Conservation (phyloP, 2,329 filamentous ascomycete species). For the Parascedosporium putredinis region DNA sequence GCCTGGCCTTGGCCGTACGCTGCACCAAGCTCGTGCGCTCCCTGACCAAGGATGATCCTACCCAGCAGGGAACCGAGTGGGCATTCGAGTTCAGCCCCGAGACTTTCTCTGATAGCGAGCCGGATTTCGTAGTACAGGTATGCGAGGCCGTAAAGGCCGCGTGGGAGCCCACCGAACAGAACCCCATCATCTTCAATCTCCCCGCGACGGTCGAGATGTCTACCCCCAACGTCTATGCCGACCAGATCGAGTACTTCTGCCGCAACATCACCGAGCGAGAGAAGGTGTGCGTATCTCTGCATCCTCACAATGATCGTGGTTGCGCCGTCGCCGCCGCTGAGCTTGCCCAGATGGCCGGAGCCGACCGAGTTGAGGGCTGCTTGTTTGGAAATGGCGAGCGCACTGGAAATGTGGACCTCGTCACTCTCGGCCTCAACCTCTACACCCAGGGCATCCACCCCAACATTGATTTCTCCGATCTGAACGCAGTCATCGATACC, state of each 20-base stretch:
- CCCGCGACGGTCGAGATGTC: constrained; percentile 93
- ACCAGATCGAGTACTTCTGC: constrained; percentile 95
- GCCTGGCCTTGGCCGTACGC: constrained; percentile 67
- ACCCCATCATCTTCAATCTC: constrained; percentile 90
- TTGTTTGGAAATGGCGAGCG: constrained; percentile 92
- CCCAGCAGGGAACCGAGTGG: constrained; percentile 53
- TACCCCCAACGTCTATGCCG: constrained; percentile 91
- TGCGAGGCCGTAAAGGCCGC: constrained; percentile 91
- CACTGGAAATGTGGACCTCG: constrained; percentile 90
- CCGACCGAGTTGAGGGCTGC: constrained; percentile 87
- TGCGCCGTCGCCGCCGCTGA: constrained; percentile 85
- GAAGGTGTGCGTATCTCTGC: constrained; percentile 78
- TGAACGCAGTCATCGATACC: constrained; percentile 73
- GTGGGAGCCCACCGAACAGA: constrained; percentile 68
- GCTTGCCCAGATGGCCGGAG: constrained; percentile 91
- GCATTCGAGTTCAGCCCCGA: constrained; percentile 77
- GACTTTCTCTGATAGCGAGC: constrained; percentile 80
- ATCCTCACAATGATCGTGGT: constrained; percentile 84
- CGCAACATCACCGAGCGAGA: constrained; percentile 72
- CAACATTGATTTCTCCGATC: constrained; percentile 82
- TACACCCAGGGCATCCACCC: constrained; percentile 88
- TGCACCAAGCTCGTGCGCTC: constrained; percentile 81
- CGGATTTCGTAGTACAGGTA: constrained; percentile 71
- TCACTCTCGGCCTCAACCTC: constrained; percentile 84
- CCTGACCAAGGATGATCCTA: constrained; percentile 72